Evolutionary conservation across 208 protist species (phyloP), one percentile per base, ranked within the genome.

Genomic region (Naegleria gruberi): DNA sequence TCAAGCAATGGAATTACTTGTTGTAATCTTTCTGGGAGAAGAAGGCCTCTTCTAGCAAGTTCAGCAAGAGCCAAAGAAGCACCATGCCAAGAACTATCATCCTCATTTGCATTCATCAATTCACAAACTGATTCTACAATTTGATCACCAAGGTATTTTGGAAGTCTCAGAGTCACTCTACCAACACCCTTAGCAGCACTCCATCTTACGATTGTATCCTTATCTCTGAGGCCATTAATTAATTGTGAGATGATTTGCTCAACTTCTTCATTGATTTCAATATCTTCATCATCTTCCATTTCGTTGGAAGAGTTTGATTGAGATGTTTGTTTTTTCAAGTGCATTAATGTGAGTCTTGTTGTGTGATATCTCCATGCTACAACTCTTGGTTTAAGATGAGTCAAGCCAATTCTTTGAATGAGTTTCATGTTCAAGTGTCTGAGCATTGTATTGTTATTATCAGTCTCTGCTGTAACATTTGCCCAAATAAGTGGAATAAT

Each of bases 131-230:
- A 94, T 0, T 90, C 90, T 46, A 99, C 94, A 17, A 99, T 94
- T 57, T 99, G 96, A 65, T 95, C 93, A 12, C 95, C 97, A 90
- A 98, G 94, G 17, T 93, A 90, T 8, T 91, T 93, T 17, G 97
- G 96, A 45, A 99, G 93, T 7, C 97, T 93, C 30, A 96, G 94
- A 23, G 97, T 97, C 45, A 99, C 94, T 85, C 98, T 95, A 45
- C 96, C 98, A 82, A 99, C 91, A 73, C 98, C 98, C 91, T 99
- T 99, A 12, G 98, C 97, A 44, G 97, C 94, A 73, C 96, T 96
- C 98, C 98, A 99, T 81, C 98, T 95, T 87, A 99, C 97, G 19
- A 99, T 94, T 5, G 96, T 98, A 90, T 98, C 96, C 82, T 90
- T 46, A 82, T 95, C 93, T 44, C 57, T 42, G 0, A 95, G 90